A percentile compares a stretch with the other conserved stretches of the same genome.
Conservation (phyloP, 202 grass and related monocot genomes). For the Bolboschoenoplectus hybrid region DNA sequence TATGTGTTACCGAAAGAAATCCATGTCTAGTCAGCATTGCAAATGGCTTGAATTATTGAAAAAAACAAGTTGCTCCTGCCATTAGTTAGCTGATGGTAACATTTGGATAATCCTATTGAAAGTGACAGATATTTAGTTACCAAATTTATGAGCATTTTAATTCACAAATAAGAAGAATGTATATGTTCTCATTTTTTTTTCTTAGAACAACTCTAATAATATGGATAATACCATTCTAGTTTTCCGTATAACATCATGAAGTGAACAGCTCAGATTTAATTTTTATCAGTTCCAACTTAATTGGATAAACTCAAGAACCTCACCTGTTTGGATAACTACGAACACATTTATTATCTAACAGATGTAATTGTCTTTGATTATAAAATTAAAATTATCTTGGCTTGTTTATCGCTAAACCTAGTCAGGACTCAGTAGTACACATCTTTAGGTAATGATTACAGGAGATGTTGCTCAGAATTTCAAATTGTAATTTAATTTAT, state of each 20-base stretch:
- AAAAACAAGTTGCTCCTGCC: not conserved
- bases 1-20: not conserved
- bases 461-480: not conserved
- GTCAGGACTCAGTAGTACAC: not conserved
- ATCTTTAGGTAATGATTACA: not conserved
- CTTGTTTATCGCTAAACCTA: not conserved
- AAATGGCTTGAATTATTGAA: not conserved
- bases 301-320: not conserved
- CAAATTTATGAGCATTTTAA: not conserved
- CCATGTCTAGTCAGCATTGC: not conserved
- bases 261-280: constrained; percentile 9
- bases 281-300: not conserved
- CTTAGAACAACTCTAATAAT: not conserved
- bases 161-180: not conserved
- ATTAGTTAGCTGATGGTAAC: not conserved
- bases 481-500: not conserved
- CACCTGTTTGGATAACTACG: not conserved
- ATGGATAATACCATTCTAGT: not conserved
- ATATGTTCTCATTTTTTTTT: not conserved
- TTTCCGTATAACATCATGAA: not conserved
- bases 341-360: not conserved
- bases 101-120: not conserved
- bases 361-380: not conserved
- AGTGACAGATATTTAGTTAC: not conserved
- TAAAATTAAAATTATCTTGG: not conserved